Percentiles rank a stretch among this genome's conserved stretches.
These are phyloP conservation scores for Hymenoscyphus linearis DNA, from an alignment of 2,329 filamentous ascomycete species.

Conservation along the genomic window DNA sequence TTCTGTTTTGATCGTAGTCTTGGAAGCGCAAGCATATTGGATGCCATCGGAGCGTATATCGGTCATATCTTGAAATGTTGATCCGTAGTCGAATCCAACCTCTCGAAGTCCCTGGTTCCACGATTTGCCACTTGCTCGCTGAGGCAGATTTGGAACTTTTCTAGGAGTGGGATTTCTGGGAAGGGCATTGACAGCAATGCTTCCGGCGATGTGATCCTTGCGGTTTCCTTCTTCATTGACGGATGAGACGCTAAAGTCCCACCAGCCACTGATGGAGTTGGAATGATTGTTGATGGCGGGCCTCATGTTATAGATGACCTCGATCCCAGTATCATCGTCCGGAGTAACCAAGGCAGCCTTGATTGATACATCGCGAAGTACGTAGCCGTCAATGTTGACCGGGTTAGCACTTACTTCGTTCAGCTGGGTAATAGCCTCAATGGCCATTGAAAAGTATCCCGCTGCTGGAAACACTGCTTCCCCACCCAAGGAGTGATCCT, in stretches of 20 bases:
- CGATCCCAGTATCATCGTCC: slow-evolving; percentile 3
- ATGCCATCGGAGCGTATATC: too few species aligned
- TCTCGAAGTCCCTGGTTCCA: too few species aligned
- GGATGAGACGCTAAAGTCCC: slow-evolving; percentile 31
- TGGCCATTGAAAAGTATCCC: slow-evolving; percentile 18
- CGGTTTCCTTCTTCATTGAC: not conserved
- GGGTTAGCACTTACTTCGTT: too few species aligned
- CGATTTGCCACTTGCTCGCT: too few species aligned
- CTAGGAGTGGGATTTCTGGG: too few species aligned
- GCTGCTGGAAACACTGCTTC: slow-evolving; percentile 42
- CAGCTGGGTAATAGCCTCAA: slow-evolving; percentile 18
- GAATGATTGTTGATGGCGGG: slow-evolving; percentile 14
- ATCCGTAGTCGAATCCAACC: too few species aligned
- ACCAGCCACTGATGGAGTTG: slow-evolving; percentile 18
- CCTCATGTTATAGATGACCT: slow-evolving; percentile 18
- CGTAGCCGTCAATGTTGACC: not conserved
- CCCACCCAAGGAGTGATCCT: slow-evolving; percentile 45
- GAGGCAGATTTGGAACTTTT: too few species aligned
- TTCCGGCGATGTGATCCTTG: slow-evolving; percentile 30
- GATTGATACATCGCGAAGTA: slow-evolving; percentile 7
- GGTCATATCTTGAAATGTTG: too few species aligned
- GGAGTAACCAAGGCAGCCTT: slow-evolving; percentile 8
- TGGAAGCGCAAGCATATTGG: too few species aligned
- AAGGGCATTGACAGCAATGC: slow-evolving; percentile 22
- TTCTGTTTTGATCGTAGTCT: not conserved